These are phyloP conservation scores for Ophiostoma novo-ulmi DNA, from an alignment of 2,329 filamentous ascomycete species.

Conservation along the genomic window DNA sequence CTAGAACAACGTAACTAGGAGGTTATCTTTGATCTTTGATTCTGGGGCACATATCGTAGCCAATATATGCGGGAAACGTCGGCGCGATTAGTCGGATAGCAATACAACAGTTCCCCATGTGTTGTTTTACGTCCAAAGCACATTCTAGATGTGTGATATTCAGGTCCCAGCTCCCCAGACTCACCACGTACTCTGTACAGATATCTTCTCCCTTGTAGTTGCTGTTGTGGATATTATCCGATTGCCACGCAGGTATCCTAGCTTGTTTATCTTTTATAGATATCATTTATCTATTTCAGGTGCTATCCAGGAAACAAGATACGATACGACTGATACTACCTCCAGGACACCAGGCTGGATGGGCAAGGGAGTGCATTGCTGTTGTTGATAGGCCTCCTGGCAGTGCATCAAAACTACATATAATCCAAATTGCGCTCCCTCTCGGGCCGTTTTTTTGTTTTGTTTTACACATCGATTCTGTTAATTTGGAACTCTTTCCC, in stretches of 20 bases:
- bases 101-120: neutral
- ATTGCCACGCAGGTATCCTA: conserved; percentile 3
- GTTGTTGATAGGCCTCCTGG: neutral
- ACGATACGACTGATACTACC: conserved; percentile 6
- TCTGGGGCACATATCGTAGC: neutral
- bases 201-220: neutral
- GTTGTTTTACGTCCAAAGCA: too few relatives aligned
- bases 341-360: neutral
- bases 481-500: neutral
- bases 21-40: neutral
- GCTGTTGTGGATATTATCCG: neutral
- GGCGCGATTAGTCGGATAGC: neutral
- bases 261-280: neutral
- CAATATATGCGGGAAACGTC: neutral
- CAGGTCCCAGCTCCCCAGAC: neutral
- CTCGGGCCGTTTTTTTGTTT: neutral
- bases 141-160: neutral
- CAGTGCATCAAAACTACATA: neutral
- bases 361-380: conserved; percentile 3
- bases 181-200: neutral
- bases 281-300: neutral
- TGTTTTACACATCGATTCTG: neutral
- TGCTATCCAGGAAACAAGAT: neutral
- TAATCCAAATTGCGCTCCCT: neutral
- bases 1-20: neutral